Conservation (phyloP, 2,329 filamentous ascomycete species). For the Graphiopsis chlorocephala region DNA sequence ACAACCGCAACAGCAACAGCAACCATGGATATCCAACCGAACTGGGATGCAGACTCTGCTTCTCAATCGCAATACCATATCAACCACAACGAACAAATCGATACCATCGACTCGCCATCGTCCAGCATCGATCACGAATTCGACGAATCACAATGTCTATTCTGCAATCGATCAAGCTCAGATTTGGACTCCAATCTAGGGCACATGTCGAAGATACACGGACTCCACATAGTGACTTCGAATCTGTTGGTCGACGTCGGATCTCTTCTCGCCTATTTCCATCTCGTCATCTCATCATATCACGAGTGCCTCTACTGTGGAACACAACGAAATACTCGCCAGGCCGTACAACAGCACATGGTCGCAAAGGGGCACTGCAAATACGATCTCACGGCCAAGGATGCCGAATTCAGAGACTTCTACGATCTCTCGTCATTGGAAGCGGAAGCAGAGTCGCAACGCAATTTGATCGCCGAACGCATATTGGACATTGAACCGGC, state of each 20-base stretch:
- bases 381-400: background rate
- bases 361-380: constrained; percentile 48
- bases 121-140: background rate
- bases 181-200: constrained; percentile 39
- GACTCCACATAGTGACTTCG: constrained; percentile 44
- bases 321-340: constrained; percentile 40
- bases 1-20: background rate
- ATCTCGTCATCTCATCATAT: constrained; percentile 49
- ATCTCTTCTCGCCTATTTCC: constrained; percentile 48
- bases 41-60: background rate
- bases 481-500: background rate
- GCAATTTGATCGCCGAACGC: background rate
- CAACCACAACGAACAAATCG: background rate
- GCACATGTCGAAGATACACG: constrained; percentile 52
- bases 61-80: background rate
- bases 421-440: constrained; percentile 11
- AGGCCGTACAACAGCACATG: constrained; percentile 55
- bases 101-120: background rate
- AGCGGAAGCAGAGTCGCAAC: background rate
- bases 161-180: constrained; percentile 38
- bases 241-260: constrained; percentile 38
- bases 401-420: constrained; percentile 12
- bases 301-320: constrained; percentile 53
- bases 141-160: constrained; percentile 27
- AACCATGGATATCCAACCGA: background rate